Conservation (phyloP, 371 early-diverging fungal species). For the Catenaria anguillulae region DNA sequence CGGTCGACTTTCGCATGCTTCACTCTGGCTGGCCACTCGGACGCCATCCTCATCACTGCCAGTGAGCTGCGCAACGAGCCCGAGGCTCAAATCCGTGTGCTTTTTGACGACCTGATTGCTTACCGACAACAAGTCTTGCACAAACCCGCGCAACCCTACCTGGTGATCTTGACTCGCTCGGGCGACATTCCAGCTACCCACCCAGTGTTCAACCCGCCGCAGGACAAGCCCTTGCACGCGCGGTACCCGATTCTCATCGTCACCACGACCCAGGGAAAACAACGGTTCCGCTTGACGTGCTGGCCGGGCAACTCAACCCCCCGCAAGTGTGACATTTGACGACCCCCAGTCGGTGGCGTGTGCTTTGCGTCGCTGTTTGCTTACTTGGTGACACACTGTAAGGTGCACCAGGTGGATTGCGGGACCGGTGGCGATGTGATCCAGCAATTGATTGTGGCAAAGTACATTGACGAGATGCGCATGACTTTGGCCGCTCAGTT, state of each 20-base stretch:
- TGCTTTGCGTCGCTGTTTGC: neutral
- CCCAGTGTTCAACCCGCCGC: slow-evolving; percentile 2
- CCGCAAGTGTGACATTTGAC: neutral
- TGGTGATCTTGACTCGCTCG: slow-evolving; percentile 1
- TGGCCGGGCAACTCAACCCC: neutral
- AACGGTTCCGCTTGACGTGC: neutral
- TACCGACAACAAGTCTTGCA: neutral
- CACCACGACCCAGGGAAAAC: neutral
- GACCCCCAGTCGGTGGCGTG: neutral
- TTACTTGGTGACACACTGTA: neutral
- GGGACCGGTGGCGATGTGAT: slow-evolving; percentile 2
- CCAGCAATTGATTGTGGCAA: neutral
- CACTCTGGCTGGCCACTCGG: slow-evolving; percentile 5
- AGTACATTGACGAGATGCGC: slow-evolving; percentile 5
- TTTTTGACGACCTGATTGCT: slow-evolving; percentile 7
- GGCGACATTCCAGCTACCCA: slow-evolving; percentile 3
- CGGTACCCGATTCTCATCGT: neutral
- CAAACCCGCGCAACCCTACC: slow-evolving; percentile 2
- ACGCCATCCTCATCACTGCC: slow-evolving; percentile 1
- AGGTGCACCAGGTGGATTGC: neutral
- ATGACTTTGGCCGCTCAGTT: slow-evolving; percentile 1
- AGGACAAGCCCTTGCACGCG: neutral
- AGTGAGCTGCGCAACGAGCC: slow-evolving; percentile 2
- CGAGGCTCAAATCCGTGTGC: neutral
- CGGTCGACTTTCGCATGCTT: neutral